These are phyloP conservation scores for Stagonosporopsis rhizophila DNA, from an alignment of 2,329 filamentous ascomycete species.

Conservation along the genomic window DNA sequence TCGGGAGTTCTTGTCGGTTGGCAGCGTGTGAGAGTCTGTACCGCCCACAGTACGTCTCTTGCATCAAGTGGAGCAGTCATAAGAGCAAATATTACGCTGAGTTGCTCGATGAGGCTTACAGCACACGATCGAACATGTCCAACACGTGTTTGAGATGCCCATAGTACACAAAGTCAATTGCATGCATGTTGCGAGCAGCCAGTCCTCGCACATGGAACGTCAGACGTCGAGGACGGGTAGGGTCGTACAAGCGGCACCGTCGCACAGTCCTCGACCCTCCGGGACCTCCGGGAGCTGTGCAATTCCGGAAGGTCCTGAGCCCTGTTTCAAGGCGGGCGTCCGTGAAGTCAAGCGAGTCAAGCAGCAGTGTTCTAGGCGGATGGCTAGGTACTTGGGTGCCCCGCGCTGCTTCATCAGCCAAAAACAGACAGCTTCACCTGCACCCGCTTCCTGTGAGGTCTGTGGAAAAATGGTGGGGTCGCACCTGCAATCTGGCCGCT, in stretches of 20 bases:
- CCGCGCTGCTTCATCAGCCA: conserved; percentile 21
- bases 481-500: conserved; percentile 12
- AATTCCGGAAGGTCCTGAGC: conserved; percentile 24
- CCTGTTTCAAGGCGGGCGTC: conserved; percentile 25
- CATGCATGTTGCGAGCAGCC: conserved; percentile 6
- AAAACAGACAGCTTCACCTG: conserved; percentile 10
- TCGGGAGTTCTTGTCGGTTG: conserved; percentile 13
- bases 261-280: conserved; percentile 23
- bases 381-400: conserved; percentile 18
- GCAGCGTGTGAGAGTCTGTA: no score
- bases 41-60: no score
- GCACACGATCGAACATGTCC: not conserved
- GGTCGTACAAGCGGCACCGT: conserved; percentile 18
- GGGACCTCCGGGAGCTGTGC: conserved; percentile 15
- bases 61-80: no score
- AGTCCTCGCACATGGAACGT: conserved; percentile 18
- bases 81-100: no score
- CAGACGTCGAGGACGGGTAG: conserved; percentile 19
- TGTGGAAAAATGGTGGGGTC: conserved; percentile 9
- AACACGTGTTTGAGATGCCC: not conserved
- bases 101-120: no score
- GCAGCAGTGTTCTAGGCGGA: conserved; percentile 31
- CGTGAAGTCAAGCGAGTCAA: conserved; percentile 31
- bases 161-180: not conserved
- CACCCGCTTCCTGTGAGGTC: not conserved